phyloP scores from a whole-genome alignment of 306 rosid species.

The Macrotyloma uniflorum region DNA sequence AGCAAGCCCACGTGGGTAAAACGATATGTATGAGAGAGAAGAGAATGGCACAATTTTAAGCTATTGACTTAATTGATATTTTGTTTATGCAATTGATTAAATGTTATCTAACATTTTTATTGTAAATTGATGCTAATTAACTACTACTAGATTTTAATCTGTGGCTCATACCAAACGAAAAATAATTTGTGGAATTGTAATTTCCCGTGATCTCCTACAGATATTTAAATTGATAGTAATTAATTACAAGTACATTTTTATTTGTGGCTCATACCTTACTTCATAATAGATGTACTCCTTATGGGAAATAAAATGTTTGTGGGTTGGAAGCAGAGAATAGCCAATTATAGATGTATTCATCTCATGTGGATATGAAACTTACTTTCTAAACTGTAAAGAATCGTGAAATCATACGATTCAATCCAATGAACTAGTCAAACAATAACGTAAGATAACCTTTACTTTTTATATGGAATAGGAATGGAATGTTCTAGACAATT shows the following conservation, averaged over 20 bases:
- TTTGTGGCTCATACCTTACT: background rate
- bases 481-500: background rate
- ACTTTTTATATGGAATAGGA: background rate
- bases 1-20: slow-evolving; percentile 27
- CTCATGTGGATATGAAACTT: background rate
- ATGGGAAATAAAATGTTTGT: background rate
- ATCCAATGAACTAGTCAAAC: background rate
- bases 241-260: background rate
- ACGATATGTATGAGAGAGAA: background rate
- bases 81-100: background rate
- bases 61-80: background rate
- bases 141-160: background rate
- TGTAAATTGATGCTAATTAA: background rate
- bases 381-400: background rate
- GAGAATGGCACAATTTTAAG: background rate
- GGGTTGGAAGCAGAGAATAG: background rate
- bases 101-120: background rate
- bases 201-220: no score
- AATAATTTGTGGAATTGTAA: no score
- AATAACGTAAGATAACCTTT: background rate
- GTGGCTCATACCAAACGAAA: no score
- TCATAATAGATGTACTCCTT: background rate
- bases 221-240: background rate
- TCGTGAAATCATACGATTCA: background rate
- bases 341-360: background rate